These are phyloP conservation scores for Sarcomyxa edulis DNA, from an alignment of 768 basidiomycete species.

Conservation along the genomic window DNA sequence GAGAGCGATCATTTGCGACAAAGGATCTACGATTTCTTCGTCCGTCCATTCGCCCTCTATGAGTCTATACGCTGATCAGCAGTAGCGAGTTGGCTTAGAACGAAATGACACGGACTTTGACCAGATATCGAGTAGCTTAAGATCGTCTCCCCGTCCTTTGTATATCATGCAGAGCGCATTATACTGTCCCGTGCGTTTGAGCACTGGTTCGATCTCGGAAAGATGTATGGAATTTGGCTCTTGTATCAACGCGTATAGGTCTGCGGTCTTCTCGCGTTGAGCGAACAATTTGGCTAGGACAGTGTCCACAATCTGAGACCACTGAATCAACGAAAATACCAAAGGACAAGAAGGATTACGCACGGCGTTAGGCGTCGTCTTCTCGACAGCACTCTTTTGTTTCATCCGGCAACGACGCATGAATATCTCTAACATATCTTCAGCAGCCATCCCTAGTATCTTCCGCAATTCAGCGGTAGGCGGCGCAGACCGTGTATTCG, in stretches of 20 bases:
- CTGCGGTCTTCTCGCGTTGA: conserved; percentile 51
- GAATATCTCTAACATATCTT: conserved; percentile 70
- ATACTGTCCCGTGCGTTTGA: conserved; percentile 48
- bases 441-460: conserved; percentile 59
- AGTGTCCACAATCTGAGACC: conserved; percentile 68
- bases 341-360: conserved; percentile 1
- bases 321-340: not conserved
- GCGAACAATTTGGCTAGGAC: conserved; percentile 73
- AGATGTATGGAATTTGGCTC: conserved; percentile 51
- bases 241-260: conserved; percentile 54
- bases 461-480: conserved; percentile 65
- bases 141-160: conserved; percentile 46
- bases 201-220: conserved; percentile 55
- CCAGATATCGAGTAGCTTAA: conserved; percentile 64
- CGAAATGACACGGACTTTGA: conserved; percentile 45
- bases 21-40: conserved; percentile 57
- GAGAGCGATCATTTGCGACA: conserved; percentile 52
- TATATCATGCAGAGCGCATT: conserved; percentile 60
- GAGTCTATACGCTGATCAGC: conserved; percentile 49
- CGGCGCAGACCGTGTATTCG: conserved; percentile 61
- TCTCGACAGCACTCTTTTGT: conserved; percentile 14
- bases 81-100: conserved; percentile 1
- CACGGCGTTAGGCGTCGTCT: conserved; percentile 16
- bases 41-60: conserved; percentile 64
- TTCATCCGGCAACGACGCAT: conserved; percentile 56